phyloP scores from a whole-genome alignment of 768 basidiomycete genomes.

The Lyophyllum atratum region DNA sequence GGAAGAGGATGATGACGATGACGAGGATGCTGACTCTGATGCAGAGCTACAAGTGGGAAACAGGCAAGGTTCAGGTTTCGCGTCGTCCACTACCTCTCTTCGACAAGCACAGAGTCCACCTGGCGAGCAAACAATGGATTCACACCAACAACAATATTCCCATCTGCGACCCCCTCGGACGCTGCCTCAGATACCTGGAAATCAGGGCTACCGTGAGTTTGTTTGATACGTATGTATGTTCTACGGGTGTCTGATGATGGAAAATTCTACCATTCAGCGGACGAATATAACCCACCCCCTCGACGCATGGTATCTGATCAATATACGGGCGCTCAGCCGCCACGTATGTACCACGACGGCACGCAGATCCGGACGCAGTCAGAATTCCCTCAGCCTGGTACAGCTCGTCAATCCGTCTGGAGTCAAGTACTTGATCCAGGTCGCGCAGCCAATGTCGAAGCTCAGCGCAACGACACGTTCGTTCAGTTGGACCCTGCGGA shows the following conservation, averaged over 20 bases:
- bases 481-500: constrained; percentile 76
- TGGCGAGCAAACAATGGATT: constrained; percentile 24
- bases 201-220: constrained; percentile 44
- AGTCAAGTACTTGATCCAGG: constrained; percentile 83
- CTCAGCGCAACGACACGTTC: constrained; percentile 56
- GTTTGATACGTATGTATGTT: constrained; percentile 12
- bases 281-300: constrained; percentile 39
- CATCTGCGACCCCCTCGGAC: constrained; percentile 61
- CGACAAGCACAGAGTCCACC: constrained; percentile 27
- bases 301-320: constrained; percentile 59
- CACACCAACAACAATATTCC: constrained; percentile 34
- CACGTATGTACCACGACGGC: constrained; percentile 59
- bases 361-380: constrained; percentile 55
- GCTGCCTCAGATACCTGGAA: constrained; percentile 64
- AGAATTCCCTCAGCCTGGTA: constrained; percentile 52
- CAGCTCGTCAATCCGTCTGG: constrained; percentile 78
- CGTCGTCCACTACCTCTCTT: constrained; percentile 27
- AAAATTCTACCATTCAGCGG: constrained; percentile 27
- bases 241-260: constrained; percentile 13
- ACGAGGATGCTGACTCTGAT: constrained; percentile 73
- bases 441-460: constrained; percentile 44
- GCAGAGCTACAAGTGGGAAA: constrained; percentile 34
- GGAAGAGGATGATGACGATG: constrained; percentile 83
- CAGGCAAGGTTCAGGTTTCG: constrained; percentile 25
- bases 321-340: constrained; percentile 37